Evolutionary conservation across 1,284 basidiomycete genomes (phyloP), one percentile per base, ranked within the genome.

Genomic region (Inonotus hispidus): DNA sequence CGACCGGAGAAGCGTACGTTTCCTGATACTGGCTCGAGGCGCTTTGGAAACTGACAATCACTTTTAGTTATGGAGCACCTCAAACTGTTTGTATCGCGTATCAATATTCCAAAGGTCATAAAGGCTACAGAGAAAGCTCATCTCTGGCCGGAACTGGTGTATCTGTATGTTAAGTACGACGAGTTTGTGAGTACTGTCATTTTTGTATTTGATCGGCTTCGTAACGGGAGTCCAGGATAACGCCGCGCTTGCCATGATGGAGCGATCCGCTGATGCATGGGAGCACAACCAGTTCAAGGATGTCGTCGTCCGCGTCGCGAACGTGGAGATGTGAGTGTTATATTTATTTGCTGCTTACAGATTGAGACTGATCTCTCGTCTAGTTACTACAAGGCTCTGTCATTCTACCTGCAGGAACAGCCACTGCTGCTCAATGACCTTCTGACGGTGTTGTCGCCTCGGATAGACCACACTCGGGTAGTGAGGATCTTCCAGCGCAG

Each of bases 271-370:
- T 27, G 95, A 98, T 74, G 94, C 95, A 59, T 99, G 95, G 95
- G 95, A 99, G 65, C 96, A 99, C 78, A 96, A 94, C 71, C 95
- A 98, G 74, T 99, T 99, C 87, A 97, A 97, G 80, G 95, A 97
- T 68, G 87, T 94, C 58, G 83, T 95, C 61, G 91, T 95, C 68
- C 92, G 95, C 69, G 95, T 93, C 21, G 96, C 97, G 52, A 99
- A 99, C 72, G 86, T 98, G 65, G 97, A 99, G 78, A 98, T 99
- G 86, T 95, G 39, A 53, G 63, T 59, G 4, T n/a, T 41, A 11
- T 38, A 47, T 46, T 10, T 14, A 2, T 32, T 32, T 47, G 38
- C 11, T 19, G 10, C 2, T 37, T 2, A 8, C 63, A 63, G 29
- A 56, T 54, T 35, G 46, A 61, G 53, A 62, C 58, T 59, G 39